These are phyloP conservation scores for Vachellia pachyceras DNA, from an alignment of 306 rosid genomes.

Conservation along the genomic window DNA sequence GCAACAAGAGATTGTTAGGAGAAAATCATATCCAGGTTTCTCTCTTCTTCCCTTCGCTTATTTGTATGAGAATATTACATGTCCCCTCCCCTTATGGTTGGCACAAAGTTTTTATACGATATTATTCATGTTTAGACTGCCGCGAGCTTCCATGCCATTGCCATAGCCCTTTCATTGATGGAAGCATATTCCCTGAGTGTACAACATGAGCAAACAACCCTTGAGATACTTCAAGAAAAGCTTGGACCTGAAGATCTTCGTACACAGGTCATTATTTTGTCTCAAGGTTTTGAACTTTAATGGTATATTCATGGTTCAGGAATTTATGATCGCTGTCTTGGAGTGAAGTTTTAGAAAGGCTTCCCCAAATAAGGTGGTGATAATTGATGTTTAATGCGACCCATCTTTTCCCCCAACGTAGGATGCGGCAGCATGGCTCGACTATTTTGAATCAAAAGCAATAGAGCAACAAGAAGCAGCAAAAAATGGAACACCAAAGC, in stretches of 20 bases:
- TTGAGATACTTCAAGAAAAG: constrained; percentile 83
- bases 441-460: constrained; percentile 91
- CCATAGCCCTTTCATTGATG: constrained; percentile 97
- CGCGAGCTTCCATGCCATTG: constrained; percentile 98
- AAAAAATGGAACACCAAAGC: constrained; percentile 90
- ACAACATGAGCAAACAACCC: constrained; percentile 97
- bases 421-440: constrained; percentile 99
- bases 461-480: constrained; percentile 98
- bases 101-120: constrained; percentile 38
- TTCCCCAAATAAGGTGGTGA: constrained; percentile 19
- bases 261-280: constrained; percentile 70
- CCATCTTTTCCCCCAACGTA: constrained; percentile 51
- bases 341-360: neutral
- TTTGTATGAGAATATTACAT: constrained; percentile 41
- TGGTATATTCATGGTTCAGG: constrained; percentile 24
- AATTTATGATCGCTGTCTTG: constrained; percentile 10
- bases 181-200: constrained; percentile 95
- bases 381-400: neutral
- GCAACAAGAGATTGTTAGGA: constrained; percentile 93
- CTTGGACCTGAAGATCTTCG: constrained; percentile 96
- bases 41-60: neutral
- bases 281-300: constrained; percentile 12
- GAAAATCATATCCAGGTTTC: constrained; percentile 93
- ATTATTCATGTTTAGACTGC: constrained; percentile 72
- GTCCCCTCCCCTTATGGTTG: neutral